phyloP scores from a whole-genome alignment of 2,329 filamentous ascomycete genomes.

The Xylariaceae sp. region DNA sequence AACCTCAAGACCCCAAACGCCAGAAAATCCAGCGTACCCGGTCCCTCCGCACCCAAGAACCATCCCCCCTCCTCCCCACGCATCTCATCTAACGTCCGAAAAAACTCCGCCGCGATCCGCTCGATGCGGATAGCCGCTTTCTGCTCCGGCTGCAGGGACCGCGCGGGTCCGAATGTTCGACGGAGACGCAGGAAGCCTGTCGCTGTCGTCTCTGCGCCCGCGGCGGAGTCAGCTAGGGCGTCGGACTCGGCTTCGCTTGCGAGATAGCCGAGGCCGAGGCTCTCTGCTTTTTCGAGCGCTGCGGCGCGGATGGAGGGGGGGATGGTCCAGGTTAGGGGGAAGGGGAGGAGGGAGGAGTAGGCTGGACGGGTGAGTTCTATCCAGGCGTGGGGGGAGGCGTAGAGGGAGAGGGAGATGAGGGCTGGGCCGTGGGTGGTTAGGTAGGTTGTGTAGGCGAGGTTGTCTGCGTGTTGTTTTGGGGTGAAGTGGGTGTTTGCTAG shows the following conservation, averaged over 20 bases:
- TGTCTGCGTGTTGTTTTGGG: slow-evolving; percentile 41
- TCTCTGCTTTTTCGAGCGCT: slow-evolving; percentile 64
- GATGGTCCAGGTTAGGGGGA: slow-evolving; percentile 83
- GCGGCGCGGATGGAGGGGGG: slow-evolving; percentile 66
- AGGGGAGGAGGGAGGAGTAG: slow-evolving; percentile 73
- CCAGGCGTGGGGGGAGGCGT: slow-evolving; percentile 88
- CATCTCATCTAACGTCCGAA: slow-evolving; percentile 64
- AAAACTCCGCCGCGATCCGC: slow-evolving; percentile 63
- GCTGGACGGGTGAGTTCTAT: slow-evolving; percentile 68
- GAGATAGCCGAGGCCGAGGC: slow-evolving; percentile 63
- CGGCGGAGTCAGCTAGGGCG: slow-evolving; percentile 30
- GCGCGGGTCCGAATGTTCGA: slow-evolving; percentile 31
- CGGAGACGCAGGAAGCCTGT: slow-evolving; percentile 34
- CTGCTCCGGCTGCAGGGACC: slow-evolving; percentile 60
- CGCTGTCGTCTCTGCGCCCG: slow-evolving; percentile 28
- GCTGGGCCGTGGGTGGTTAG: slow-evolving; percentile 68
- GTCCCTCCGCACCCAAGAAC: slow-evolving; percentile 41
- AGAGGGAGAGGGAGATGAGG: slow-evolving; percentile 80
- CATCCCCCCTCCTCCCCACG: slow-evolving; percentile 52
- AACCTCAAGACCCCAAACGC: slow-evolving; percentile 74
- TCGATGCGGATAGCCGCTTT: slow-evolving; percentile 71
- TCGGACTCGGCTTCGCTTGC: slow-evolving; percentile 51
- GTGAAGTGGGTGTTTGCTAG: slow-evolving; percentile 36
- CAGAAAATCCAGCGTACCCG: slow-evolving; percentile 70
- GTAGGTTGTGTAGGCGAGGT: slow-evolving; percentile 58